These are phyloP conservation scores for Penicillium dipodomyicola DNA, from an alignment of 495 filamentous ascomycete species.

Conservation along the genomic window DNA sequence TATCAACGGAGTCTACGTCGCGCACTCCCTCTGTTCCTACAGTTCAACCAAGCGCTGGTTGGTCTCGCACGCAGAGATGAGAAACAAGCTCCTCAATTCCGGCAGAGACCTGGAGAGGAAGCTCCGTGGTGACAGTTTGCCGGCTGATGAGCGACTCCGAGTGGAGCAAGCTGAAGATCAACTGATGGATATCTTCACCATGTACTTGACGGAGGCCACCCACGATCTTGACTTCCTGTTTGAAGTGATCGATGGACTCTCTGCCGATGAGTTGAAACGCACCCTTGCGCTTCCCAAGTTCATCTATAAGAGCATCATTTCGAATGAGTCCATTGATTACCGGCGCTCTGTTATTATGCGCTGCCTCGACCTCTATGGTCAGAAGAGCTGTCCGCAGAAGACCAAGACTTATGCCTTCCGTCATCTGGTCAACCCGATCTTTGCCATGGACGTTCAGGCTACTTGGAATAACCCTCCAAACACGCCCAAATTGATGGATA, in stretches of 20 bases:
- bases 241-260: slow-evolving; percentile 78
- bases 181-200: slow-evolving; percentile 80
- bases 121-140: slow-evolving; percentile 64
- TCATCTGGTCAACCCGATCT: slow-evolving; percentile 90
- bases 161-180: slow-evolving; percentile 87
- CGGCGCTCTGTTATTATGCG: slow-evolving; percentile 80
- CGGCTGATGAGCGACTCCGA: slow-evolving; percentile 71
- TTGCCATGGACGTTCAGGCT: slow-evolving; percentile 92
- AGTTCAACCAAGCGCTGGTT: slow-evolving; percentile 64
- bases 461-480: slow-evolving; percentile 52
- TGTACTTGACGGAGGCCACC: slow-evolving; percentile 68
- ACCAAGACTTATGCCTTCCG: slow-evolving; percentile 91
- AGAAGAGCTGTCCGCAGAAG: slow-evolving; percentile 72
- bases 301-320: slow-evolving; percentile 83
- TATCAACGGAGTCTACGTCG: slow-evolving; percentile 84
- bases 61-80: slow-evolving; percentile 68
- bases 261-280: slow-evolving; percentile 74
- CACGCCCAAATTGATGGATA: slow-evolving; percentile 77
- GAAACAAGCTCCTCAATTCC: slow-evolving; percentile 62
- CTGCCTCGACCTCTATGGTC: slow-evolving; percentile 84
- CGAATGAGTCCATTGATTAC: slow-evolving; percentile 81
- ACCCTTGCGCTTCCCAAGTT: slow-evolving; percentile 73
- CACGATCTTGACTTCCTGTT: slow-evolving; percentile 89
- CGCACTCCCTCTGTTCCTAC: slow-evolving; percentile 65
- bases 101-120: slow-evolving; percentile 74